Conservation (phyloP, 768 basidiomycete genomes). For the Arthromyces matolae region DNA sequence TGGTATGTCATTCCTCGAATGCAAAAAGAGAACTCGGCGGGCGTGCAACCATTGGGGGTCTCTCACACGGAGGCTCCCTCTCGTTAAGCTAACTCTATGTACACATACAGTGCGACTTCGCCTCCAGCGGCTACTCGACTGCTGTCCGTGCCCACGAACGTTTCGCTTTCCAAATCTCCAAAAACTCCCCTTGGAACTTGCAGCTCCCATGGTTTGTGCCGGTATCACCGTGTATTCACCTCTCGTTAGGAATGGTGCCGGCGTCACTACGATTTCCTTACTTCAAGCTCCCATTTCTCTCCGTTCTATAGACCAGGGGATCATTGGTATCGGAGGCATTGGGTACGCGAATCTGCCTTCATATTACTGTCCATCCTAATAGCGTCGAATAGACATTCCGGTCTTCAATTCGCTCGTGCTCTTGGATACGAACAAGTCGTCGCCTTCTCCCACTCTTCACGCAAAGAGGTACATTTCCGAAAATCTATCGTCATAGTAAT, state of each 20-base stretch:
- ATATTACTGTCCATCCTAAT: neutral
- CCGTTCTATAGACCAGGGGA: slow-evolving; percentile 47
- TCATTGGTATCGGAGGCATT: slow-evolving; percentile 64
- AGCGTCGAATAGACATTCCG: slow-evolving; percentile 24
- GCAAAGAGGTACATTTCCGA: slow-evolving; percentile 35
- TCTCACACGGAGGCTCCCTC: too few relatives aligned
- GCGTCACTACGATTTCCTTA: slow-evolving; percentile 16
- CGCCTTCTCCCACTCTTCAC: slow-evolving; percentile 52
- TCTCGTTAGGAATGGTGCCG: slow-evolving; percentile 45
- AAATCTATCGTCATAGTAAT: too few relatives aligned
- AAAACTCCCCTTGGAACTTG: slow-evolving; percentile 46
- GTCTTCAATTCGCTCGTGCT: slow-evolving; percentile 37
- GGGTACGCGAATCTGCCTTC: slow-evolving; percentile 26
- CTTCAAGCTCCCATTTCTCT: neutral
- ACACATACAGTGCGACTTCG: slow-evolving; percentile 32
- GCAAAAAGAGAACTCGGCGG: too few relatives aligned
- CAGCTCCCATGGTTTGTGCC: slow-evolving; percentile 63
- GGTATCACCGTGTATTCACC: slow-evolving; percentile 66
- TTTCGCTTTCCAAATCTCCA: slow-evolving; percentile 59
- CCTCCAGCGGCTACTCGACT: slow-evolving; percentile 47
- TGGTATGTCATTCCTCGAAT: too few relatives aligned
- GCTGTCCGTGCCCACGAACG: slow-evolving; percentile 44
- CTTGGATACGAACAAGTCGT: slow-evolving; percentile 52
- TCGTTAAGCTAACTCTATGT: too few relatives aligned
- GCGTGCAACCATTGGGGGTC: too few relatives aligned